Conservation (phyloP, 2,329 filamentous ascomycete genomes). For the Verticillium nubilum region DNA sequence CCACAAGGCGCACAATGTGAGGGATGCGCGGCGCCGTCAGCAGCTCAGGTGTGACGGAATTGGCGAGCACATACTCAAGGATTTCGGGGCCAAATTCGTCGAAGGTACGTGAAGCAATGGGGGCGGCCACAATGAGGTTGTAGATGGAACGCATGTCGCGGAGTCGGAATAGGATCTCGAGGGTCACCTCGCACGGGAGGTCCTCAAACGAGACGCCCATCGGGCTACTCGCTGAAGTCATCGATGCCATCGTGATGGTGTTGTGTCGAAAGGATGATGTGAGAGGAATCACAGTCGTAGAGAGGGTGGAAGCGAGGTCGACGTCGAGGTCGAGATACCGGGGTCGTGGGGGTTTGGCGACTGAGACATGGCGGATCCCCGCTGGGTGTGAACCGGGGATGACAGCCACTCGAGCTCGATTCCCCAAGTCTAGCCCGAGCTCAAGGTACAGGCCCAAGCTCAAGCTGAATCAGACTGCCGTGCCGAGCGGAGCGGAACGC, state of each 20-base stretch:
- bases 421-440: not conserved
- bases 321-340: not conserved
- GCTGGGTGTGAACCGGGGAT: not conserved
- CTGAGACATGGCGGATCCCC: not conserved
- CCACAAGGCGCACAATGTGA: not conserved
- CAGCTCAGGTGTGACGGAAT: not conserved
- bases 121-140: not conserved
- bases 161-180: not conserved
- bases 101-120: slow-evolving; percentile 1
- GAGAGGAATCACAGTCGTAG: not conserved
- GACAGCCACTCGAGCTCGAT: not conserved
- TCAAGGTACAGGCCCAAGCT: not conserved
- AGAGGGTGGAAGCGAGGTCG: not conserved
- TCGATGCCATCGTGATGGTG: not conserved
- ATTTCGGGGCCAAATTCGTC: not conserved
- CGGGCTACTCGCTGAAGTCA: not conserved
- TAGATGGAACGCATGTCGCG: slow-evolving; percentile 1
- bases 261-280: not conserved
- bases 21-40: not conserved
- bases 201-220: not conserved
- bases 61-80: not conserved
- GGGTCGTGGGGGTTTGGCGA: not conserved
- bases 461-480: not conserved
- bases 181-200: slow-evolving; percentile 1
- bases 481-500: not conserved